Evolutionary conservation across 176 grass and related monocot species (phyloP).

Genomic region (Musa schizocarpa): DNA sequence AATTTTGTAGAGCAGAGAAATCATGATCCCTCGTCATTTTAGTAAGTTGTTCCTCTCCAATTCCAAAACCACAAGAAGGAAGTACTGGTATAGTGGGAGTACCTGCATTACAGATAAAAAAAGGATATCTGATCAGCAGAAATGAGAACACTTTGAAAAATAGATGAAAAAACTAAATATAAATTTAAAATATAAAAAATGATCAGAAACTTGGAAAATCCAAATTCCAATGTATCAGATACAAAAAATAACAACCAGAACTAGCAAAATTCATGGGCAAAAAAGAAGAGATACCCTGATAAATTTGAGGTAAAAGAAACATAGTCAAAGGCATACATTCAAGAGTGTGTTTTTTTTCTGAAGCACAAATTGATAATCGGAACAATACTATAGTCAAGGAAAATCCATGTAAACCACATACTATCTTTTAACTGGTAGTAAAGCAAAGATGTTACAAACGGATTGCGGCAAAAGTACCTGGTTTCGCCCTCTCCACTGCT

Average conservation of each 20-base stretch:
- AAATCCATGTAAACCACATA: too few species aligned
- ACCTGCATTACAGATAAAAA: not conserved
- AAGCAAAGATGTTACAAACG: not conserved
- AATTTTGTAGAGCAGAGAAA: slow-evolving; percentile 61
- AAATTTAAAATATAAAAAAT: not conserved
- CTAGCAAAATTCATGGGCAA: not conserved
- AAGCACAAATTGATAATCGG: not conserved
- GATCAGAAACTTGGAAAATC: not conserved
- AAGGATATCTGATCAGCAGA: not conserved
- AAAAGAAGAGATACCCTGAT: not conserved
- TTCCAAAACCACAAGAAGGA: slow-evolving; percentile 48
- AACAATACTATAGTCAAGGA: too few species aligned
- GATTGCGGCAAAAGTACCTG: not conserved
- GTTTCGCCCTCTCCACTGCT: slow-evolving; percentile 36
- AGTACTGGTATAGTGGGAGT: slow-evolving; percentile 4
- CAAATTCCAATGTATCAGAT: not conserved
- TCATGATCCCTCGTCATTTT: slow-evolving; percentile 71
- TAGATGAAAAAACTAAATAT: not conserved
- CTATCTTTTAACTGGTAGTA: not conserved
- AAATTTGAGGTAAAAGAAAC: not conserved
- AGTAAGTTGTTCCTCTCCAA: slow-evolving; percentile 70
- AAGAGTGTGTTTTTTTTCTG: not conserved
- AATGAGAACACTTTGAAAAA: not conserved
- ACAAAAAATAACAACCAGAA: not conserved
- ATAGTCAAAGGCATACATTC: not conserved